Base-by-base conservation (phyloP, 2,329 filamentous ascomycete genomes). In the Aspergillus floridensis region DNA sequence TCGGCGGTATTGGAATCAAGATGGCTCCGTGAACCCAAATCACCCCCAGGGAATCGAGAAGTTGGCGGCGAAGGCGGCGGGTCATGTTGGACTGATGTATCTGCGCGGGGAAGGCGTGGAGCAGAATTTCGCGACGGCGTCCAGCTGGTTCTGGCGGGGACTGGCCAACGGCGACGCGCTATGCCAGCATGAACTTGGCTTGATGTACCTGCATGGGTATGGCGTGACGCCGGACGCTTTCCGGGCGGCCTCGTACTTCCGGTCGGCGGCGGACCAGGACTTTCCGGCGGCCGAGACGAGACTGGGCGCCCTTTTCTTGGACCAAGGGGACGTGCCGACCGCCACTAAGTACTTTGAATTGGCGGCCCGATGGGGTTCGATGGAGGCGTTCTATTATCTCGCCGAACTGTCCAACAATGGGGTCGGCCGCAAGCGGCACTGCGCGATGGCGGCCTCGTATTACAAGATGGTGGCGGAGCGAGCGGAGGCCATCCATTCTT, bases 371-470 rank as follows among this genome's bases (percentile, higher is more conserved):
- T 92, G 92, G 71, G 88, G 88, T 14, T 90, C 92, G 70, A 89
- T 96, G 62, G 92, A 96, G 75, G 90, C 92, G 0, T 91, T 91
- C 72, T 97, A 96, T 77, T 96, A 96, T 73, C 85, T 97, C 4
- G 93, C 91, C 2, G 93, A 97, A 76, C 86, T 96, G 80, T 88
- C 88, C 24, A 86, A 93, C 66, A 85, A 91, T 63, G 92, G 91
- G 0, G 84, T 96, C 31, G 92, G 91, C 5, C 84, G 90, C 38
- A 91, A 96, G 65, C 87, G 88, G 66, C 88, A 89, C 12, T 97
- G 93, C 69, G 83, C 82, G 7, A 82, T 91, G 59, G 92, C 93
- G 1, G 83, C 91, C 47, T 84, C 84, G 12, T 96, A 95, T 73
- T 97, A 96, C 77, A 92, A 92, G 75, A 84, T 83, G 65, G 89